phyloP scores from a whole-genome alignment of 2,329 filamentous ascomycete genomes.

The Alternaria brassicae region DNA sequence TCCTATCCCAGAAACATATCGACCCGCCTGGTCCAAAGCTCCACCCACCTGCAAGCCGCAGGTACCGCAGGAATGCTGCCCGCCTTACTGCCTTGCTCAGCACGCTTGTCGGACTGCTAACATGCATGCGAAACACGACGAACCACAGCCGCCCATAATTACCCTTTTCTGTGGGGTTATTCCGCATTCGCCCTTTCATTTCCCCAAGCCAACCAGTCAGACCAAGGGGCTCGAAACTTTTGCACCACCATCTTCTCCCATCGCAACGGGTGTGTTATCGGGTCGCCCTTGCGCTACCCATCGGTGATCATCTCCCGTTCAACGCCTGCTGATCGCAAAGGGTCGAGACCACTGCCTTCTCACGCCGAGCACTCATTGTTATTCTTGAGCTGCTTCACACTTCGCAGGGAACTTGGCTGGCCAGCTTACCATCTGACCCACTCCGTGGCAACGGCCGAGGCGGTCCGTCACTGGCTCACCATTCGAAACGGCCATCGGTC shows the following conservation, averaged over 20 bases:
- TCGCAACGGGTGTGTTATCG: background rate
- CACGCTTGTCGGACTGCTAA: conserved; percentile 1
- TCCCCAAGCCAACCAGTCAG: conserved; percentile 8
- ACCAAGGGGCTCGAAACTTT: background rate
- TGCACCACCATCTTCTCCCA: background rate
- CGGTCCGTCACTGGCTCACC: background rate
- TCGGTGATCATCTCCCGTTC: conserved; percentile 9
- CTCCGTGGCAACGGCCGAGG: background rate
- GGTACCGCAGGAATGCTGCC: background rate
- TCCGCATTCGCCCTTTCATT: conserved; percentile 17
- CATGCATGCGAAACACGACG: conserved; percentile 10
- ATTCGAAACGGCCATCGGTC: background rate
- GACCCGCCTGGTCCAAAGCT: background rate
- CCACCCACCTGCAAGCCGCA: conserved; percentile 1
- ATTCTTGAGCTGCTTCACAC: background rate
- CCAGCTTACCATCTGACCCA: background rate
- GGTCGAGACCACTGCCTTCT: conserved; percentile 10
- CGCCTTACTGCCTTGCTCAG: background rate
- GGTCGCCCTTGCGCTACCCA: conserved; percentile 2
- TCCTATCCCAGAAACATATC: background rate
- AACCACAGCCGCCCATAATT: conserved; percentile 8
- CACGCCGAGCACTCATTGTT: background rate
- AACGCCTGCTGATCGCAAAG: conserved; percentile 7
- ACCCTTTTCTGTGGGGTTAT: conserved; percentile 11
- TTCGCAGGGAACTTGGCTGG: background rate